Percentiles rank a stretch among this genome's conserved stretches.
These are phyloP conservation scores for Rhodotorula sp. DNA, from an alignment of 1,284 basidiomycete species.

Conservation along the genomic window DNA sequence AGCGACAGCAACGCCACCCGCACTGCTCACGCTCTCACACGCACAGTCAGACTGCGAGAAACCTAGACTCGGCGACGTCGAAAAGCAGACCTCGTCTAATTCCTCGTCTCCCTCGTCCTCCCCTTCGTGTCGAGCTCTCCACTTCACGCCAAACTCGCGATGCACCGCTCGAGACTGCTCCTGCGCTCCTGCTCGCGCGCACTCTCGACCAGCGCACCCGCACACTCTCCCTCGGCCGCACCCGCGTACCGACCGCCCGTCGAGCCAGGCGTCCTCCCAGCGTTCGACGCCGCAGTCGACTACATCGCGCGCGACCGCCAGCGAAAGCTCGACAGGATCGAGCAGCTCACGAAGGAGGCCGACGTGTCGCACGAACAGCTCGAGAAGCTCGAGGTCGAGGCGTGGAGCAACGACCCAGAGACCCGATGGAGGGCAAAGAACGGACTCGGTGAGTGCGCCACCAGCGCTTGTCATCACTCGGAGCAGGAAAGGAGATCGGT, in stretches of 20 bases:
- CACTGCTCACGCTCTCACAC: neutral
- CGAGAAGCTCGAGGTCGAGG: slow-evolving; percentile 62
- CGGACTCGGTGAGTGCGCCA: slow-evolving; percentile 63
- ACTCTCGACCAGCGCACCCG: slow-evolving; percentile 13
- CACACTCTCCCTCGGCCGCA: neutral
- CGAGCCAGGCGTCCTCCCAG: slow-evolving; percentile 65
- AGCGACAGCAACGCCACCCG: no score
- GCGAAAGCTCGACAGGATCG: slow-evolving; percentile 56
- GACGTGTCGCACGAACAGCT: slow-evolving; percentile 48
- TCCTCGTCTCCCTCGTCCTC: no score
- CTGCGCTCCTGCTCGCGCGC: slow-evolving; percentile 12
- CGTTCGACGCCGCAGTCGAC: slow-evolving; percentile 76
- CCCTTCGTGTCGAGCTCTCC: neutral
- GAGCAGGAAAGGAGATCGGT: neutral
- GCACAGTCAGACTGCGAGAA: neutral
- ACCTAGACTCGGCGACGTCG: neutral
- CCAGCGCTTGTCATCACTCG: neutral
- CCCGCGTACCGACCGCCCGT: slow-evolving; percentile 52
- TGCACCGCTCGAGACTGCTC: slow-evolving; percentile 21
- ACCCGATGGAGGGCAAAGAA: slow-evolving; percentile 71
- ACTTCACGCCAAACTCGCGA: neutral
- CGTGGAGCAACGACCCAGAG: slow-evolving; percentile 71
- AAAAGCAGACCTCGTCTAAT: no score
- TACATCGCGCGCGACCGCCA: slow-evolving; percentile 58
- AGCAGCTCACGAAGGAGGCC: slow-evolving; percentile 40